Base-by-base conservation (phyloP, 306 rosid genomes). In the Rosa lucieae region DNA sequence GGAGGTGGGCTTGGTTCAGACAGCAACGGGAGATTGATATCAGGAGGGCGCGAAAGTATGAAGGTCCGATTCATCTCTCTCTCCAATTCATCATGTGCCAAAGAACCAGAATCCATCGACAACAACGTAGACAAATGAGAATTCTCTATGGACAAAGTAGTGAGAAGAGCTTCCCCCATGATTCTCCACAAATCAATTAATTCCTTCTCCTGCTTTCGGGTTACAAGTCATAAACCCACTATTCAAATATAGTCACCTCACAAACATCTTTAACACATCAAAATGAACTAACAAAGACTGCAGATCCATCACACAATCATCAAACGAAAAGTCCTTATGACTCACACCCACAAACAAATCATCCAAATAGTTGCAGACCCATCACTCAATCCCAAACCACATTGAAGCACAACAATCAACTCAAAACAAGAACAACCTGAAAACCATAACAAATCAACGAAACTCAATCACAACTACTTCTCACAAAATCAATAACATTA, bases 21-120 rank as follows among this genome's bases (percentile, higher is more conserved):
- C 0, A 87, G 79, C 5, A 87, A 82, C 15, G 92, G 92, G 76
- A 89, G 83, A 83, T 89, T 89, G 81, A 89, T 89, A 80, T 89
- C 92, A 12, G 92, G 92, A 4, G 92, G 89, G 32, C 86, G 72
- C 3, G 89, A 81, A 69, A 85, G 88, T 72, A 85, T 77, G 69
- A 59, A 77, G n/a, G 86, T 82, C 10, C 84, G 84, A 55, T 83
- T 81, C 90, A 89, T 87, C 80, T 85, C 90, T 79, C 89, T 77
- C 74, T 85, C 90, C 77, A 89, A 79, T 32, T 89, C 90, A 77
- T 89, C 89, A 40, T 85, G 90, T 0, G 89, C 73, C 43, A 88
- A 76, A 65, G 87, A 86, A 61, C 90, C 81, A 49, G 90, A 86
- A 83, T 89, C 92, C 90, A 86, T 89, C 10, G 92, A 89, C 82